Base-by-base conservation (phyloP, 352 stramenopile species). In the Thraustochytrium striatum region DNA sequence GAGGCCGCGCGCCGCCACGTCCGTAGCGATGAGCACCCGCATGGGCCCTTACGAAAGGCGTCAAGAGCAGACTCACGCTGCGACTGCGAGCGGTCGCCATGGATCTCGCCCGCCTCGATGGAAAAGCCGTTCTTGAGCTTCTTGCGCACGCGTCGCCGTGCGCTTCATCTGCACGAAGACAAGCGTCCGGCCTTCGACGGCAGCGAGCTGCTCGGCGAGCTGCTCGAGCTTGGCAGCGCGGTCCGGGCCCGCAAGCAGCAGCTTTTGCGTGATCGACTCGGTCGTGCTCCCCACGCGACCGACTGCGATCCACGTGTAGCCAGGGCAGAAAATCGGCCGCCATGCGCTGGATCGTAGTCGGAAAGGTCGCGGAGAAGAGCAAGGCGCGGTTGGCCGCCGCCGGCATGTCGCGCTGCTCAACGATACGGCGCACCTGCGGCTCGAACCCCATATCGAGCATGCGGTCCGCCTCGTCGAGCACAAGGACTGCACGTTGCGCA, bases 361-460 rank as follows among this genome's bases (percentile, higher is more conserved):
- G 95, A 87, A 99, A 99, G 25, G 97, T 99, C 0, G 97, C 97
- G 84, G 89, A 97, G 84, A 99, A 99, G 95, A 99, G 98, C 87
- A 99, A 98, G 85, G 99, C 95, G 44, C 96, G 90, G 59, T 98
- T 94, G 82, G 85, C 65, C n/a, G 47, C 19, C 21, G 19, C 13
- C 3, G 94, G 92, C 95, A 98, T 98, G 82, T 96, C 94, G 80
- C 97, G 90, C 84, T 98, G 89, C 87, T 99, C 91, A 13, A 99
- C 95, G 83, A 99, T 99, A 39, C 93, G 89, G 82, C 94, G 91
- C 83, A 99, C 98, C 86, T 99, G 93, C 25, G 94, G 95, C 86
- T 99, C 95, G 83, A 99, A 99, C 84, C 96, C 97, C 96, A 99
- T 99, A 82, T 99, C 96, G 28, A 99, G 88, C 95, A 99, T 99